A percentile compares a stretch with the other conserved stretches of the same genome.
Conservation (phyloP, 2,329 filamentous ascomycete species). For the Aureobasidium lini region DNA sequence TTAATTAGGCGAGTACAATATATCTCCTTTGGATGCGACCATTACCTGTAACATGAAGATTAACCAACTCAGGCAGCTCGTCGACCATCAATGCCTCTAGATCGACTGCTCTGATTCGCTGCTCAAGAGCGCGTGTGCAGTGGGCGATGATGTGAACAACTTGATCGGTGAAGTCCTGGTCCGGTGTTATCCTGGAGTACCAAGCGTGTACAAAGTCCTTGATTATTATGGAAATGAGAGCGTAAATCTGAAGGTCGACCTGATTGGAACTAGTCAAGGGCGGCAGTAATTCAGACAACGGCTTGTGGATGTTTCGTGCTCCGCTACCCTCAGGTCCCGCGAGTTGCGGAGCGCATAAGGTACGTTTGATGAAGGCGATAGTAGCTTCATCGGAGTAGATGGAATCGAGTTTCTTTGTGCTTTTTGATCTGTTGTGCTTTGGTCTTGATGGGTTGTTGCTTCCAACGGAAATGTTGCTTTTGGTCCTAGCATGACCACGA, state of each 20-base stretch:
- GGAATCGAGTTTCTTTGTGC: conserved; percentile 9
- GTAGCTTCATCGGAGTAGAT: conserved; percentile 65
- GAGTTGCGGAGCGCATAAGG: conserved; percentile 64
- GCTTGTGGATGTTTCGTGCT: conserved; percentile 50
- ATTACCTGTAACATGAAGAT: conserved; percentile 71
- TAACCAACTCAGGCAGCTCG: conserved; percentile 75
- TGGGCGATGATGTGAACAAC: conserved; percentile 87
- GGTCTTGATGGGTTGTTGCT: conserved; percentile 21
- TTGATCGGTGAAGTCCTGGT: conserved; percentile 81
- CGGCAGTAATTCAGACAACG: conserved; percentile 76
- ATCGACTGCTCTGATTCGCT: conserved; percentile 75
- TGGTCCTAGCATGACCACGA: conserved; percentile 8
- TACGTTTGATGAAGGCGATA: conserved; percentile 69
- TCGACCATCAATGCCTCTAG: conserved; percentile 76
- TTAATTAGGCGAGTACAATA: neutral
- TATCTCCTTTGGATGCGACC: neutral
- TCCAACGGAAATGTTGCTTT: neutral
- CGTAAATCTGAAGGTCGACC: conserved; percentile 88
- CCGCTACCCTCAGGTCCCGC: conserved; percentile 44
- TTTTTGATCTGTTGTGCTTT: conserved; percentile 27
- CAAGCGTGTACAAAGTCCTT: conserved; percentile 86
- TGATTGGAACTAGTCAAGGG: conserved; percentile 91
- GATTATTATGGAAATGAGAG: conserved; percentile 80
- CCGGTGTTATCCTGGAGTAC: conserved; percentile 88
- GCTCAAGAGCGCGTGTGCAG: conserved; percentile 79